phyloP scores from a whole-genome alignment of 31 red algal species.

The Bonnemaisonia californica region DNA sequence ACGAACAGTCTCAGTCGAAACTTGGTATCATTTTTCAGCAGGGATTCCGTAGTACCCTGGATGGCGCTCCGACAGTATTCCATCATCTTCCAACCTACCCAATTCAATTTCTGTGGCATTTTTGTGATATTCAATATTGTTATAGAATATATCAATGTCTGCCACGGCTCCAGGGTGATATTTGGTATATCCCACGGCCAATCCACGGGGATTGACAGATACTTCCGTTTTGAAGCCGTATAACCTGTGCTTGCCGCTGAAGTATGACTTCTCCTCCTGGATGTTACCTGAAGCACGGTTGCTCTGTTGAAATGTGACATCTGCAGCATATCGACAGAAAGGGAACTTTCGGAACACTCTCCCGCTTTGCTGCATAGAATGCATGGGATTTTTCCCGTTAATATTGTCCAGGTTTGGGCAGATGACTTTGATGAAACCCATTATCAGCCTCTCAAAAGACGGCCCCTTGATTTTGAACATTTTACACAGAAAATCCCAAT shows the following conservation, averaged over 20 bases:
- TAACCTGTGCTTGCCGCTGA: neutral
- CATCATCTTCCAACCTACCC: neutral
- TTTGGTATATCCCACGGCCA: neutral
- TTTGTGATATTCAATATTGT: neutral
- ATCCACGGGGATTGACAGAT: neutral
- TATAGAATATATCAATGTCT: neutral
- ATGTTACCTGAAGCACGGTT: neutral
- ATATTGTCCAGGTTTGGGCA: too few relatives aligned
- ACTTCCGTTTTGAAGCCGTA: neutral
- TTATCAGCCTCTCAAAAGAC: too few relatives aligned
- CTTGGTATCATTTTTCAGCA: neutral
- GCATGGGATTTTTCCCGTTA: too few relatives aligned
- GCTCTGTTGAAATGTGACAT: neutral
- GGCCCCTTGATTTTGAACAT: too few relatives aligned
- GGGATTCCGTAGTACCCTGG: neutral
- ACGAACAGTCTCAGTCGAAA: neutral
- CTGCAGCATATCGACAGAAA: neutral
- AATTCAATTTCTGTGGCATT: neutral
- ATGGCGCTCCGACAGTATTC: neutral
- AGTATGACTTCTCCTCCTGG: neutral
- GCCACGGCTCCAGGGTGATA: neutral
- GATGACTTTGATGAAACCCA: too few relatives aligned
- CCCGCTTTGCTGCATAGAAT: too few relatives aligned
- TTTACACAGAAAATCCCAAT: too few relatives aligned
- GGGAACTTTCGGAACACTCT: neutral